A percentile compares a stretch with the other conserved stretches of the same genome.
phyloP scores from a whole-genome alignment of 140 eudicot species.

The Oenanthe javanica region DNA sequence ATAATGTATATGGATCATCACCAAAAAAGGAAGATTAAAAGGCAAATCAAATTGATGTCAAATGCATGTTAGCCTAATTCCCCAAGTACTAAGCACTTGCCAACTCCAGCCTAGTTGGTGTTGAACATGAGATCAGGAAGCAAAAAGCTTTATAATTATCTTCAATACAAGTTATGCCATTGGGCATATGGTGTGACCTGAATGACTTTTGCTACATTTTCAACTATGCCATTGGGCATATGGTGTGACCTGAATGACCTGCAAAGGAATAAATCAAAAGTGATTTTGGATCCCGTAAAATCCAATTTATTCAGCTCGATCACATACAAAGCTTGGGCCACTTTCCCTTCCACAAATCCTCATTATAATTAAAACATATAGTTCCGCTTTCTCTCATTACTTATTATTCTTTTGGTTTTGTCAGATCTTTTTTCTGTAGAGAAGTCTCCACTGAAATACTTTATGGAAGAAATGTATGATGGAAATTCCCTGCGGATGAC shows the following conservation, averaged over 20 bases:
- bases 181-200: too few species aligned
- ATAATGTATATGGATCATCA: not conserved
- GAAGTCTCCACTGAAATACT: conserved; percentile 67
- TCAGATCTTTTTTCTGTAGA: conserved; percentile 53
- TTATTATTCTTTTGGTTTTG: conserved; percentile 13
- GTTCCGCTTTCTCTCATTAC: conserved; percentile 7
- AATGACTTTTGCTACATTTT: not conserved
- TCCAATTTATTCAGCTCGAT: not conserved
- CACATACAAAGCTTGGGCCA: not conserved
- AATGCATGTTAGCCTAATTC: not conserved
- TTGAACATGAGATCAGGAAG: not conserved
- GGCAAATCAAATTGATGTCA: not conserved
- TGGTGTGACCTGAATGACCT: not conserved
- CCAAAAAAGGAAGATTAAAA: not conserved
- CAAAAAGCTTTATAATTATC: not conserved
- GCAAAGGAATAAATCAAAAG: not conserved
- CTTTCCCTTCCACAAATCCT: not conserved
- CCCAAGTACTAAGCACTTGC: not conserved
- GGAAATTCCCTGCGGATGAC: conserved; percentile 85
- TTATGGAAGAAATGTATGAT: conserved; percentile 75
- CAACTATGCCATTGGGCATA: not conserved
- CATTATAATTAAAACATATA: not conserved
- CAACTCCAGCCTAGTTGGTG: not conserved
- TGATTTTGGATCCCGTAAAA: not conserved
- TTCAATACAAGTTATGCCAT: not conserved